phyloP scores from a whole-genome alignment of 805 yeast genomes.

The Saccharomycopsis fodiens region DNA sequence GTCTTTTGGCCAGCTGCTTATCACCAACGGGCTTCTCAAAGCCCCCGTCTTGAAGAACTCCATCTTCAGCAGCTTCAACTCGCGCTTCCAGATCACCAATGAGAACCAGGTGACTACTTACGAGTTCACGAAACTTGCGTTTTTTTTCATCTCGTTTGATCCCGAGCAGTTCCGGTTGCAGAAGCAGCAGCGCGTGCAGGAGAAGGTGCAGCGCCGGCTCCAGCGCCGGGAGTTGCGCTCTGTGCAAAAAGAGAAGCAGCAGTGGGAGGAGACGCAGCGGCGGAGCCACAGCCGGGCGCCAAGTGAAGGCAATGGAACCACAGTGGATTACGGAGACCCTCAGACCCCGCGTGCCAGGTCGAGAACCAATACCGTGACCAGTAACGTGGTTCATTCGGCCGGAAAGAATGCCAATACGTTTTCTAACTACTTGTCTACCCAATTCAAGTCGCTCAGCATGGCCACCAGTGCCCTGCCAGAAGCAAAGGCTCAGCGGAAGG shows the following conservation, averaged over 20 bases:
- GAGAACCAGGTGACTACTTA: constrained; percentile 9
- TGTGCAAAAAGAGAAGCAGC: constrained; percentile 10
- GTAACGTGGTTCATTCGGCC: neutral
- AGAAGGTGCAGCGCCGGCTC: constrained; percentile 14
- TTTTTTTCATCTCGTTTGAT: constrained; percentile 9
- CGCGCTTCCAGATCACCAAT: constrained; percentile 15
- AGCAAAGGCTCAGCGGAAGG: constrained; percentile 10
- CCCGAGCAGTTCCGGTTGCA: constrained; percentile 1
- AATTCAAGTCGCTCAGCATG: constrained; percentile 15
- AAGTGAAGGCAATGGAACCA: neutral
- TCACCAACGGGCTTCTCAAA: constrained; percentile 13
- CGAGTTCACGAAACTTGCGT: constrained; percentile 14
- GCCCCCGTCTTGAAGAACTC: constrained; percentile 17
- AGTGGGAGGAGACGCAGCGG: constrained; percentile 9
- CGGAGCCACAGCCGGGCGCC: neutral
- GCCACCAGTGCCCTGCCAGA: constrained; percentile 13
- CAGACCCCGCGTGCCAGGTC: constrained; percentile 14
- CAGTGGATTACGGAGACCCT: constrained; percentile 1
- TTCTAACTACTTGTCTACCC: constrained; percentile 13
- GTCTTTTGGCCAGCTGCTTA: constrained; percentile 17
- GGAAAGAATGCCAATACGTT: constrained; percentile 1
- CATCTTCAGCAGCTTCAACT: constrained; percentile 7
- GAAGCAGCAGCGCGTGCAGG: constrained; percentile 14
- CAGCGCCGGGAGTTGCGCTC: constrained; percentile 8
- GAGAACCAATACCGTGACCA: constrained; percentile 8